Base-by-base conservation (phyloP, 169 alveolate genomes). In the Theileria annulata region DNA sequence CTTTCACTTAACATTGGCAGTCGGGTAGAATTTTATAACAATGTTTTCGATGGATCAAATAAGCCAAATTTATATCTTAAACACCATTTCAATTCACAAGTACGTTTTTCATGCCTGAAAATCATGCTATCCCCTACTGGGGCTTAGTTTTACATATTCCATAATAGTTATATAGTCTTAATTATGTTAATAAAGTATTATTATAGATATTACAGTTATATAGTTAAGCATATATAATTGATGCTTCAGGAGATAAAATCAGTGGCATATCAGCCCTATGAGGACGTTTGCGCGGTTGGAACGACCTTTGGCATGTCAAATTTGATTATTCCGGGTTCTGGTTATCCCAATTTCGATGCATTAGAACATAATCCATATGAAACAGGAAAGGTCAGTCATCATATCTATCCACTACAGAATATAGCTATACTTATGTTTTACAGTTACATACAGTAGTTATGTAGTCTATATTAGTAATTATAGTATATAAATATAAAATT, bases 211-310 rank as follows among this genome's bases (percentile, higher is more conserved):
- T n/a, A n/a, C n/a, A n/a, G n/a, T n/a, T n/a, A 13, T 25, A 56
- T 19, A 21, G 17, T 56, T 56, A 21, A 5, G 31, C n/a, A 8
- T 25, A 4, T 21, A 19, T 25, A 13, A 56, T 13, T 25, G 28
- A 13, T 25, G 9, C 87, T 89, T 13, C 88, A 91, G 62, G 80
- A 78, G 51, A 87, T 93, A 10, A 86, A 84, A 69, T 92, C 93
- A 25, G 69, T 93, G 49, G 76, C 93, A 60, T 97, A 96, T 86
- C 96, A 95, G 58, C 97, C 97, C 15, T 96, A 86, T 85, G 98
- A 96, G 93, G 99, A 97, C 87, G 94, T 95, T 67, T 83, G 97
- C 15, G 97, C 98, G n/a, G 88, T 94, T 31, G 98, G 98, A 12
- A 87, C 94, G n/a, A 80, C 76, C n/a, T 64, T 69, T 35, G 98